Base-by-base conservation (phyloP, 2,329 filamentous ascomycete species). In the Rutstroemia sp. region DNA sequence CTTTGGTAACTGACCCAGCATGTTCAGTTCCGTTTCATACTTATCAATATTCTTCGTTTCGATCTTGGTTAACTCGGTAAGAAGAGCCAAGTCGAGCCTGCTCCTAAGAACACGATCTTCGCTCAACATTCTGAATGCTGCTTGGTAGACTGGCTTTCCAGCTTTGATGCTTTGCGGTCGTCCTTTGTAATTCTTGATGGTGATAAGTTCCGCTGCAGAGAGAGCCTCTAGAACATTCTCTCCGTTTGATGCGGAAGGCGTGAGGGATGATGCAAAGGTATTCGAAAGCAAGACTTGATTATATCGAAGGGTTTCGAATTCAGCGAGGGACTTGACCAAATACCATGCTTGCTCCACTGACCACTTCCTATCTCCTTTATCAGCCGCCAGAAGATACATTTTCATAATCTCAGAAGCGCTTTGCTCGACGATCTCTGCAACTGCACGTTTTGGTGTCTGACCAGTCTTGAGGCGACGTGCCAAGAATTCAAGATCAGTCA, bases 401-500 rank as follows among this genome's bases (percentile, higher is more conserved):
- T 96, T 95, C 59, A 96, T 75, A 49, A 97, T 92, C 68, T 97
- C 94, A 0, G 88, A 89, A 0, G 91, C 88, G 18, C 87, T 88
- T 68, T 96, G 90, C 54, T 90, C 85, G 54, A 96, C 87, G 60
- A 99, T 97, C 62, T 96, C 91, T 21, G 84, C 77, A 2, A 96
- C 86, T 2, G 94, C 94, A 63, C 87, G 79, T 61, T 79, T 80
- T 0, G 94, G 94, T 2, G 80, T 87, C 70, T 96, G 91, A 16
- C 94, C 92, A 0, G 87, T 84, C 72, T 90, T 90, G 65, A 99
- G 87, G 18, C 94, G 82, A 38, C 92, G 84, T n/a, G 92, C 88
- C 45, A 99, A 82, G 67, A 94, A 95, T 69, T 97, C 92, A 19
- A 99, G 84, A 67, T 99, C 94, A 0, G 91, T 96, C n/a, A 99